Conservation (phyloP, 345 rosid species). For the Isatis tinctoria region DNA sequence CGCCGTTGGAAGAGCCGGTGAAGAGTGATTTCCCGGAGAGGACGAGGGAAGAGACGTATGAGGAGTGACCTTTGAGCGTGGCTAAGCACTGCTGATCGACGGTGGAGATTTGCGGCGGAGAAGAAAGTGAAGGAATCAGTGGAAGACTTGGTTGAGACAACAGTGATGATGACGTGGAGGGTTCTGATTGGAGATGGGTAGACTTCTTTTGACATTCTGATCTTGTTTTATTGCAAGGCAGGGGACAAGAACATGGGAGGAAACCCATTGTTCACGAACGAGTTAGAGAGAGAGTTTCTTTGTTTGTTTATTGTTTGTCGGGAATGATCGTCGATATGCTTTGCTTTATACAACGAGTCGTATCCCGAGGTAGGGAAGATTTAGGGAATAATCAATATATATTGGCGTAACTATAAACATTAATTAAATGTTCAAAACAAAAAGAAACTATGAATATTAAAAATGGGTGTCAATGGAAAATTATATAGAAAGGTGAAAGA, state of each 20-base stretch:
- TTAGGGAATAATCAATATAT: background rate
- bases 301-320: conserved; percentile 23
- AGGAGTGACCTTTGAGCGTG: conserved; percentile 47
- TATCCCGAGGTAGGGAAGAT: conserved; percentile 15
- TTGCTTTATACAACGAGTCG: conserved; percentile 16
- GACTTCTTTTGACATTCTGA: conserved; percentile 18
- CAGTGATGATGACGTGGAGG: conserved; percentile 40
- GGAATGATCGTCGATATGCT: conserved; percentile 13
- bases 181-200: conserved; percentile 28
- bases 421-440: background rate
- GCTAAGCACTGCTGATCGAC: conserved; percentile 40
- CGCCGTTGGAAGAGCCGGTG: conserved; percentile 53
- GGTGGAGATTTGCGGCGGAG: conserved; percentile 17
- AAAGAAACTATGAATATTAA: background rate
- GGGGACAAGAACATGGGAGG: conserved; percentile 26
- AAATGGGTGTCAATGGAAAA: background rate
- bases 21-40: conserved; percentile 40
- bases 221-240: conserved; percentile 19
- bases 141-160: conserved; percentile 48
- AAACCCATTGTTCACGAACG: conserved; percentile 24
- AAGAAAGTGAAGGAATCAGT: conserved; percentile 51
- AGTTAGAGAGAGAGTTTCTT: background rate
- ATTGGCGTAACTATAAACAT: background rate
- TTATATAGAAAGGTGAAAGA: conserved; percentile 4
- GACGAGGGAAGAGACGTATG: conserved; percentile 50